These are phyloP conservation scores for Exophiala spinifera DNA, from an alignment of 2,329 filamentous ascomycete genomes.

Conservation along the genomic window DNA sequence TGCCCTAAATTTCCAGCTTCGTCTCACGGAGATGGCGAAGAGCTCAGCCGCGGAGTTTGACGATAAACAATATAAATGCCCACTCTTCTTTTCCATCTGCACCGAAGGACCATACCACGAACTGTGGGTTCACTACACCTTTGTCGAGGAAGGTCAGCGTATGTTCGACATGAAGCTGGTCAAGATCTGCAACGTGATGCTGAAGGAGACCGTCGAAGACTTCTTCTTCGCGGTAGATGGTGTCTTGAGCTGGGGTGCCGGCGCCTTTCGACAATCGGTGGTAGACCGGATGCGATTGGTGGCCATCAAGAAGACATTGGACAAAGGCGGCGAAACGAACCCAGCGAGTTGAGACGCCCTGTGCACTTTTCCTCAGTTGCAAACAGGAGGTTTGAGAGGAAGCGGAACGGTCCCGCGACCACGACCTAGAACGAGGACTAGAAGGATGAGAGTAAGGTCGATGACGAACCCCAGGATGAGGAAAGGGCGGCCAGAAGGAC, in stretches of 20 bases:
- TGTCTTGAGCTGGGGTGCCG: slow-evolving; percentile 17
- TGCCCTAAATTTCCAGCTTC: slow-evolving; percentile 15
- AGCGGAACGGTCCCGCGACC: too few species aligned
- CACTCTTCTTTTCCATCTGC: slow-evolving; percentile 29
- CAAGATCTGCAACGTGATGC: slow-evolving; percentile 11
- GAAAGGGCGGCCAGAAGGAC: too few species aligned
- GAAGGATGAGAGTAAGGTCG: too few species aligned
- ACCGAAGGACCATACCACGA: slow-evolving; percentile 29
- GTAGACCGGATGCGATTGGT: slow-evolving; percentile 13
- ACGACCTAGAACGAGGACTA: too few species aligned
- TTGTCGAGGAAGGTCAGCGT: slow-evolving; percentile 7
- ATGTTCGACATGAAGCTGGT: slow-evolving; percentile 14
- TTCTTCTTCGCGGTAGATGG: slow-evolving; percentile 14
- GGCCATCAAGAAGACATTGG: background rate
- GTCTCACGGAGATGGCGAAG: slow-evolving; percentile 7
- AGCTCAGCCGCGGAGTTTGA: background rate
- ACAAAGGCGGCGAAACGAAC: background rate
- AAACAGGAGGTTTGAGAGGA: background rate
- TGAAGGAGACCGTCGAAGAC: slow-evolving; percentile 6
- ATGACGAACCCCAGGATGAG: too few species aligned
- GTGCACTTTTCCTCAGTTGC: background rate
- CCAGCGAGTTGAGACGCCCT: background rate
- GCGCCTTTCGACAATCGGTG: slow-evolving; percentile 16
- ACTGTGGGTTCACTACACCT: slow-evolving; percentile 27
- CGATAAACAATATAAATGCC: slow-evolving; percentile 20